phyloP scores from a whole-genome alignment of 192 early-diverging fungal genomes.

The Coemansia furcata region DNA sequence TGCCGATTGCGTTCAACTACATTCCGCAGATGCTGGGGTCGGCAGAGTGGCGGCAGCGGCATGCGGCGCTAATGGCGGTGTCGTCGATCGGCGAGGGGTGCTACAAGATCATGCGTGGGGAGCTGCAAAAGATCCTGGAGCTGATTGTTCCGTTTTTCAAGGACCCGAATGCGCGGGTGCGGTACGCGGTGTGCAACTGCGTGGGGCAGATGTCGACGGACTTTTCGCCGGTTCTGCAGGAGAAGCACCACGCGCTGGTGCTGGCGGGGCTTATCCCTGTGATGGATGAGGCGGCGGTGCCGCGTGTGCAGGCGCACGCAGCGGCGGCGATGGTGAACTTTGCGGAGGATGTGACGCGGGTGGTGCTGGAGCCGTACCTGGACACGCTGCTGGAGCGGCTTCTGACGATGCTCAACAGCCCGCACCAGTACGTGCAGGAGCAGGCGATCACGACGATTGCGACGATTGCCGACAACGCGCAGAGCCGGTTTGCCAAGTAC shows the following conservation, averaged over 20 bases:
- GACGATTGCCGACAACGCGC: slow-evolving; percentile 94
- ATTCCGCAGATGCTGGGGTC: slow-evolving; percentile 89
- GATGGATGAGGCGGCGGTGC: slow-evolving; percentile 75
- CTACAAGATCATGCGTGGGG: slow-evolving; percentile 87
- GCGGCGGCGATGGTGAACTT: slow-evolving; percentile 99
- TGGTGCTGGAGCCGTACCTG: slow-evolving; percentile 83
- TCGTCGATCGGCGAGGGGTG: slow-evolving; percentile 98
- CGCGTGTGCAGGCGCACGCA: slow-evolving; percentile 93
- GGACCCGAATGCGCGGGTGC: slow-evolving; percentile 92
- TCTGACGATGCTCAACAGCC: slow-evolving; percentile 76
- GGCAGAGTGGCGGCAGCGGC: slow-evolving; percentile 83
- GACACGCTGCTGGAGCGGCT: slow-evolving; percentile 87
- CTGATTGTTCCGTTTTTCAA: slow-evolving; percentile 77
- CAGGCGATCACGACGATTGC: slow-evolving; percentile 98
- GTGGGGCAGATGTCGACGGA: slow-evolving; percentile 98
- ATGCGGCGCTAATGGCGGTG: slow-evolving; percentile 91
- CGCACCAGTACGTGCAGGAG: slow-evolving; percentile 94
- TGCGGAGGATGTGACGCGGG: slow-evolving; percentile 83
- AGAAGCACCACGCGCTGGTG: slow-evolving; percentile 68
- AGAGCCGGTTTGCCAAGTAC: slow-evolving; percentile 86
- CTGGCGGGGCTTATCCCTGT: slow-evolving; percentile 78
- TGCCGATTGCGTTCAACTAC: slow-evolving; percentile 82
- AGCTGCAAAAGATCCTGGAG: slow-evolving; percentile 81
- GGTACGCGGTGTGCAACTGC: slow-evolving; percentile 94
- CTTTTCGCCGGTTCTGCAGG: slow-evolving; percentile 79